phyloP scores from a whole-genome alignment of 768 basidiomycete genomes.

The Multifurca ochricompacta region DNA sequence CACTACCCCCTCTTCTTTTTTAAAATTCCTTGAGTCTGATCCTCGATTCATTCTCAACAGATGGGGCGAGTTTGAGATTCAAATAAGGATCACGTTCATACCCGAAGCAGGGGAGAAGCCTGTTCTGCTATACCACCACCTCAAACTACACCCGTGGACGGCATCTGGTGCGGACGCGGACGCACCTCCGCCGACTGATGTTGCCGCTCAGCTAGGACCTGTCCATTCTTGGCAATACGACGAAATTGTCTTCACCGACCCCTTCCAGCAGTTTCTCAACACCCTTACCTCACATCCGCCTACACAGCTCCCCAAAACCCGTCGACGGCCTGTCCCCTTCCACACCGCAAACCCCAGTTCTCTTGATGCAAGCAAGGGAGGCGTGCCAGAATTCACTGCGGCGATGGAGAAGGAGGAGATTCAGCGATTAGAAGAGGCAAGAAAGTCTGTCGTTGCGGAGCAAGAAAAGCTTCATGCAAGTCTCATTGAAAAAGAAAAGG shows the following conservation, averaged over 20 bases:
- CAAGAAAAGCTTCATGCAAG: slow-evolving; percentile 62
- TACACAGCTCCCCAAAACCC: slow-evolving; percentile 63
- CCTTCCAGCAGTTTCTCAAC: slow-evolving; percentile 78
- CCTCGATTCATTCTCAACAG: slow-evolving; percentile 30
- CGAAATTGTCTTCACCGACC: slow-evolving; percentile 94
- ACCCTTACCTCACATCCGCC: slow-evolving; percentile 77
- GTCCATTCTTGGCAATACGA: slow-evolving; percentile 99
- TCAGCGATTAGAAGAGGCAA: slow-evolving; percentile 69
- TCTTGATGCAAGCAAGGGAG: slow-evolving; percentile 54
- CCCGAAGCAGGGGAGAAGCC: slow-evolving; percentile 88
- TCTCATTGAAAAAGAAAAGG: slow-evolving; percentile 77
- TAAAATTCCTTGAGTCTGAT: background rate
- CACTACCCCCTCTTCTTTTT: background rate
- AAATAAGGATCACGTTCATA: slow-evolving; percentile 85
- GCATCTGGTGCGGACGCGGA: slow-evolving; percentile 54
- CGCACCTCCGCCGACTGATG: slow-evolving; percentile 59
- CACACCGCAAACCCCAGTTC: slow-evolving; percentile 47
- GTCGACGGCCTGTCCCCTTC: slow-evolving; percentile 60
- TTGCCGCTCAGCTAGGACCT: slow-evolving; percentile 59
- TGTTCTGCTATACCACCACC: slow-evolving; percentile 80
- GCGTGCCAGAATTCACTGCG: slow-evolving; percentile 76
- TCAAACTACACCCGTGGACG: slow-evolving; percentile 92
- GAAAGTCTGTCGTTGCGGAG: slow-evolving; percentile 62
- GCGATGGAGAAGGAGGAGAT: slow-evolving; percentile 86
- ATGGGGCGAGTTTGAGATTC: slow-evolving; percentile 98